Evolutionary conservation across 177 flowering plant species (phyloP).

Genomic region (Tripterygium wilfordii): DNA sequence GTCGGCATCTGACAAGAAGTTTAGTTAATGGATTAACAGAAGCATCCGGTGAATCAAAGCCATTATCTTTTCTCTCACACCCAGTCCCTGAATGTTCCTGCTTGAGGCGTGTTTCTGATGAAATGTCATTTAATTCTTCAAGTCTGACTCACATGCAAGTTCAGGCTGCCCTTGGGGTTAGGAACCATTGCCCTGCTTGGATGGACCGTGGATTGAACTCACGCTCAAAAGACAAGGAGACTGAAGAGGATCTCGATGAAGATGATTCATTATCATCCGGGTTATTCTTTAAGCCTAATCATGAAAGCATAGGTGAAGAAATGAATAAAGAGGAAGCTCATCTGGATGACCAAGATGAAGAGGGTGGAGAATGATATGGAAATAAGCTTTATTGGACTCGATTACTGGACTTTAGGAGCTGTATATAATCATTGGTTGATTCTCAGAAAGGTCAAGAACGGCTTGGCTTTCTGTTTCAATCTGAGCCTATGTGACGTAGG

Average conservation of each 20-base stretch:
- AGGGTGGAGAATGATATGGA: conserved; percentile 73
- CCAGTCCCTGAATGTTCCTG: conserved; percentile 93
- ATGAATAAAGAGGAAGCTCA: conserved; percentile 58
- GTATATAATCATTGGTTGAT: no score
- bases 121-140: conserved; percentile 19
- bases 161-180: conserved; percentile 32
- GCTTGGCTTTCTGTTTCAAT: no score
- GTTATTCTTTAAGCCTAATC: conserved; percentile 38
- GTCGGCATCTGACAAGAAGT: conserved; percentile 50
- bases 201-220: conserved; percentile 31
- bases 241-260: conserved; percentile 71
- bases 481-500: no score
- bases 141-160: conserved; percentile 21
- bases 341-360: conserved; percentile 89
- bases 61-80: conserved; percentile 67
- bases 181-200: conserved; percentile 70
- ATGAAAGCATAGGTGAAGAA: conserved; percentile 42
- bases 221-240: conserved; percentile 38
- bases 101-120: conserved; percentile 19
- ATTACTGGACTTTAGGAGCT: no score
- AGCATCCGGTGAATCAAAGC: conserved; percentile 46
- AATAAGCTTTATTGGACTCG: no score
- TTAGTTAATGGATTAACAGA: conserved; percentile 54
- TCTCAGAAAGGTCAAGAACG: no score
- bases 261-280: conserved; percentile 45